Evolutionary conservation across 208 protist genomes (phyloP).

Genomic region (Acanthamoeba lenticulata): DNA sequence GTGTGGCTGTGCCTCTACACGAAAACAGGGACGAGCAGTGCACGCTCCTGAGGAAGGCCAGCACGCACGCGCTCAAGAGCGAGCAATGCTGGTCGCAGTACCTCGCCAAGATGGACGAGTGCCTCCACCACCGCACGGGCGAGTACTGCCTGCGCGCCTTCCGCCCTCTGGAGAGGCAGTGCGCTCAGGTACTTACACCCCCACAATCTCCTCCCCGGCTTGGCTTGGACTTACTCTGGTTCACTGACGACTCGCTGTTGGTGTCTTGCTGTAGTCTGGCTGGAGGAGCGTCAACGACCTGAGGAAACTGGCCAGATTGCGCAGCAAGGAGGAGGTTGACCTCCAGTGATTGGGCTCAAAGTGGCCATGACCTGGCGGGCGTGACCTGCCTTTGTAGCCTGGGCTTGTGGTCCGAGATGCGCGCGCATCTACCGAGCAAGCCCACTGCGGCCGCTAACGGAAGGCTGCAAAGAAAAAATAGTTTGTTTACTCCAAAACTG

Average conservation of each 20-base stretch:
- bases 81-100: constrained; percentile 13
- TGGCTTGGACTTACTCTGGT: no score
- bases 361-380: no score
- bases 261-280: neutral
- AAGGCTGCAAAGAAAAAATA: neutral
- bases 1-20: neutral
- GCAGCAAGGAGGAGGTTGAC: neutral
- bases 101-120: constrained; percentile 6
- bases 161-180: constrained; percentile 5
- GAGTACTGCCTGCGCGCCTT: neutral
- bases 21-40: neutral
- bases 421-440: no score
- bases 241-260: neutral
- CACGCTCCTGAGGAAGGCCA: neutral
- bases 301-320: neutral
- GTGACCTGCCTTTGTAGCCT: no score
- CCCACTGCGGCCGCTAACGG: neutral
- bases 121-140: neutral
- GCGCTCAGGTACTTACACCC: neutral
- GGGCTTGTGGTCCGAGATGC: no score
- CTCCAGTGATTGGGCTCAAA: neutral
- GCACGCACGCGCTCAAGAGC: neutral
- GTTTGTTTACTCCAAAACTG: neutral
- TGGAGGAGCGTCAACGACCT: neutral
- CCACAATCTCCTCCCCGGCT: neutral